Base-by-base conservation (phyloP, 2,329 filamentous ascomycete genomes). In the Didymella segeticola region DNA sequence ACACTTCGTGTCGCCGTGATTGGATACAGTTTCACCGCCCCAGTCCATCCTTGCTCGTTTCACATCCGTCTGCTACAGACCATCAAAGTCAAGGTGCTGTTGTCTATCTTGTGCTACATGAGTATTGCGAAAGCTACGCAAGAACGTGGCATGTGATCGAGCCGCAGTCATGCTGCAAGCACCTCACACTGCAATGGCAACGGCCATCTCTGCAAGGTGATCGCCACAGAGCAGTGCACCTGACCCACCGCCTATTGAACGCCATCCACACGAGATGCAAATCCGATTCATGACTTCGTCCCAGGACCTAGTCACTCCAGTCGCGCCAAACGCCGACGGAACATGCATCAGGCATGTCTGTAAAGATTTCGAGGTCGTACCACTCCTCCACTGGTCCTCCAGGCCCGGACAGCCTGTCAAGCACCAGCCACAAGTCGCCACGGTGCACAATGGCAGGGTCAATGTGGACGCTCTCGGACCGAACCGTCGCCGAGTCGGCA, bases 401-500 rank as follows among this genome's bases (percentile, higher is more conserved):
- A 37, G 79, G 79, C 10, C 82, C 83, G n/a, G 86, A 89, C 66
- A 93, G 83, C 60, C 89, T 83, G 75, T 97, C 92, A 34, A 97
- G 78, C 5, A 96, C 88, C 47, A 97, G 79, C 89, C 89, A 96
- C 52, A 92, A 72, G 15, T 87, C 87, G 17, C 83, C 82, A 9
- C 75, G 75, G 15, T 42, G 75, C 52, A 80, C 77, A 59, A 83
- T 75, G n/a, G 78, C 81, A 0, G 90, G 89, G 37, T 86, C 85
- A 34, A 96, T 76, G 74, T 96, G 88, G 45, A 96, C 82, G 59
- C 93, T 88, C 12, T 85, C 80, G 1, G 89, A 89, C 42, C 90
- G 82, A 22, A 96, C 72, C 8, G 72, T 81, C 0, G 85, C 86
- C 53, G 82, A 80, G 73, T 96, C 90, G 38, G 84, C 85, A 67